phyloP scores from a whole-genome alignment of 2,329 filamentous ascomycete species.

The Fusarium xylarioides region DNA sequence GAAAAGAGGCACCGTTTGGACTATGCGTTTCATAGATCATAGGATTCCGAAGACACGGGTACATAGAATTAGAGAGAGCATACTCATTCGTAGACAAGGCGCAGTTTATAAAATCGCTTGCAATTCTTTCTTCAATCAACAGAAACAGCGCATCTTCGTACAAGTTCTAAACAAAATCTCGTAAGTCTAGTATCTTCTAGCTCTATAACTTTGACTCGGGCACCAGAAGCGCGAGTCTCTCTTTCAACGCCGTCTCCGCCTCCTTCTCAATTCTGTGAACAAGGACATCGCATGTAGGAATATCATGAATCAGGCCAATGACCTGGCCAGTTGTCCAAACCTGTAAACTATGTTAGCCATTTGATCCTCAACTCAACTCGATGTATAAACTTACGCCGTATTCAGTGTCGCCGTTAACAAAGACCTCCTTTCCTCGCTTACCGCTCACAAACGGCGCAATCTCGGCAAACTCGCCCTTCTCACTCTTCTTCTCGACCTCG shows the following conservation, averaged over 20 bases:
- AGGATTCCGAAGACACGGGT: constrained; percentile 21
- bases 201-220: constrained; percentile 67
- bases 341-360: constrained; percentile 53
- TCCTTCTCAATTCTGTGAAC: constrained; percentile 80
- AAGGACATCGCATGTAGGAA: constrained; percentile 77
- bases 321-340: constrained; percentile 98
- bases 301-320: constrained; percentile 86
- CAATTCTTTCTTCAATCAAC: constrained; percentile 1
- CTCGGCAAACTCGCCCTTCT: constrained; percentile 87
- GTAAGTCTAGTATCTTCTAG: constrained; percentile 8
- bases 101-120: neutral
- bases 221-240: constrained; percentile 65
- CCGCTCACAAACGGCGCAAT: constrained; percentile 89
- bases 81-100: constrained; percentile 6
- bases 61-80: neutral
- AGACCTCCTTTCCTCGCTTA: constrained; percentile 89
- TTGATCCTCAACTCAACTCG: neutral
- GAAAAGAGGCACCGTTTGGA: constrained; percentile 33
- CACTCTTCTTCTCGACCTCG: constrained; percentile 84
- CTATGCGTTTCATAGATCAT: constrained; percentile 30
- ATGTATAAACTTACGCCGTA: constrained; percentile 73
- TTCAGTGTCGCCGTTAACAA: constrained; percentile 89
- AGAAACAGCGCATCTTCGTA: neutral
- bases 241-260: constrained; percentile 71
- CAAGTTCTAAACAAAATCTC: constrained; percentile 13